Conservation (phyloP, 2,329 filamentous ascomycete species). For the Epichloe festucae region DNA sequence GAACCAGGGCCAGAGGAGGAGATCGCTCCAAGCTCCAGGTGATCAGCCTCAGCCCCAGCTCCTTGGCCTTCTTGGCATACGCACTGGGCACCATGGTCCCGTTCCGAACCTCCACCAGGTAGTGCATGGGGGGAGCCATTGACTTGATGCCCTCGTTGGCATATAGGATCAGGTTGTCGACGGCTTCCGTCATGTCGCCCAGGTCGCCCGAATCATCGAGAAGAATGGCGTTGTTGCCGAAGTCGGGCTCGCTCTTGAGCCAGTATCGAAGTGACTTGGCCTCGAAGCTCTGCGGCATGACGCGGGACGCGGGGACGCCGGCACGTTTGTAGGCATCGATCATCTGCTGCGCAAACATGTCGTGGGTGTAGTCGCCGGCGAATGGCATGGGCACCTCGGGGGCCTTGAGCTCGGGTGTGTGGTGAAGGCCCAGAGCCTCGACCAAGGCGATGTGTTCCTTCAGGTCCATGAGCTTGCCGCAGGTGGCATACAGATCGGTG, state of each 20-base stretch:
- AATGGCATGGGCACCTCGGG: slow-evolving; percentile 59
- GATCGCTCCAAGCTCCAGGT: slow-evolving; percentile 58
- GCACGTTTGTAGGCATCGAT: slow-evolving; percentile 44
- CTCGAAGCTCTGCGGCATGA: slow-evolving; percentile 55
- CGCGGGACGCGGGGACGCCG: slow-evolving; percentile 37
- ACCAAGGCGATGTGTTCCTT: slow-evolving; percentile 49
- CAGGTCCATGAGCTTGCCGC: slow-evolving; percentile 47
- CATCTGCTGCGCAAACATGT: slow-evolving; percentile 51
- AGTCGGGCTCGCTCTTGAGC: slow-evolving; percentile 47
- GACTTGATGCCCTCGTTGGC: slow-evolving; percentile 45
- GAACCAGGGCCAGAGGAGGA: slow-evolving; percentile 39
- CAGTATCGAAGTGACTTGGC: slow-evolving; percentile 53
- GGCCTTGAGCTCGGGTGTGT: slow-evolving; percentile 56
- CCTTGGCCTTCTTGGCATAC: slow-evolving; percentile 48
- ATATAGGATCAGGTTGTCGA: slow-evolving; percentile 42
- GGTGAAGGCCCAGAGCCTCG: slow-evolving; percentile 44
- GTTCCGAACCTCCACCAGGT: slow-evolving; percentile 40
- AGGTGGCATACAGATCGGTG: slow-evolving; percentile 52
- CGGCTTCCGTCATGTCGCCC: slow-evolving; percentile 37
- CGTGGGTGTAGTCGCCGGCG: slow-evolving; percentile 47
- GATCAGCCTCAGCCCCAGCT: slow-evolving; percentile 50
- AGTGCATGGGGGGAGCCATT: slow-evolving; percentile 49
- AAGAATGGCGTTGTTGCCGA: slow-evolving; percentile 48
- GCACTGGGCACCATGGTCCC: slow-evolving; percentile 47
- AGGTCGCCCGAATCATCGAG: slow-evolving; percentile 50